Evolutionary conservation across 1,284 basidiomycete species (phyloP).

Genomic region (Heterobasidion annosum): DNA sequence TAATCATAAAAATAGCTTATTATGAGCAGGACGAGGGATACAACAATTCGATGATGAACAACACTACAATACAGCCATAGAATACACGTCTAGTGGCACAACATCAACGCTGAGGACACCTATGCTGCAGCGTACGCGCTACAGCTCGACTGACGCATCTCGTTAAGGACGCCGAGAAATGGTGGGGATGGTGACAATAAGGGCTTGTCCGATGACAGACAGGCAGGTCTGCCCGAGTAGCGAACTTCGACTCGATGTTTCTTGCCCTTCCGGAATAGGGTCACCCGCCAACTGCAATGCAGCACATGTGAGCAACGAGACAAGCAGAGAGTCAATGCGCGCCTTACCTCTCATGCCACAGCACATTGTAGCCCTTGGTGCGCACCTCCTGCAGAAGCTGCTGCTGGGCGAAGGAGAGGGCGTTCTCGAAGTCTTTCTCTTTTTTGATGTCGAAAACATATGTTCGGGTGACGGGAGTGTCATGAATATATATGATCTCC

Average conservation of each 20-base stretch:
- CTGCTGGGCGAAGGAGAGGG: constrained; percentile 53
- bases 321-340: background rate
- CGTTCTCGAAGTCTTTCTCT: constrained; percentile 33
- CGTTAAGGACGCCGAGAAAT: constrained; percentile 51
- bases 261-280: constrained; percentile 52
- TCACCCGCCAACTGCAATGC: constrained; percentile 53
- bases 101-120: background rate
- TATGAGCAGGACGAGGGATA: background rate
- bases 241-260: constrained; percentile 55
- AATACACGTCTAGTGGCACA: background rate
- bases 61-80: background rate
- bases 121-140: background rate
- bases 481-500: constrained; percentile 43
- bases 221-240: constrained; percentile 61
- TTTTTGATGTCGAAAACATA: constrained; percentile 50
- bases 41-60: background rate
- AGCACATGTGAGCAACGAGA: constrained; percentile 3
- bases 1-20: background rate
- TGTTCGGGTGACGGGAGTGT: constrained; percentile 43
- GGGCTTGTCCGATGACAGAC: constrained; percentile 31
- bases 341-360: constrained; percentile 59
- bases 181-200: constrained; percentile 43
- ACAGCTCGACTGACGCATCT: constrained; percentile 3
- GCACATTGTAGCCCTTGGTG: constrained; percentile 51
- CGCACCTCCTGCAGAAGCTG: constrained; percentile 48